Evolutionary conservation across 441 rosid species (phyloP), one percentile per base, ranked within the genome.

Genomic region (Viola pubescens): DNA sequence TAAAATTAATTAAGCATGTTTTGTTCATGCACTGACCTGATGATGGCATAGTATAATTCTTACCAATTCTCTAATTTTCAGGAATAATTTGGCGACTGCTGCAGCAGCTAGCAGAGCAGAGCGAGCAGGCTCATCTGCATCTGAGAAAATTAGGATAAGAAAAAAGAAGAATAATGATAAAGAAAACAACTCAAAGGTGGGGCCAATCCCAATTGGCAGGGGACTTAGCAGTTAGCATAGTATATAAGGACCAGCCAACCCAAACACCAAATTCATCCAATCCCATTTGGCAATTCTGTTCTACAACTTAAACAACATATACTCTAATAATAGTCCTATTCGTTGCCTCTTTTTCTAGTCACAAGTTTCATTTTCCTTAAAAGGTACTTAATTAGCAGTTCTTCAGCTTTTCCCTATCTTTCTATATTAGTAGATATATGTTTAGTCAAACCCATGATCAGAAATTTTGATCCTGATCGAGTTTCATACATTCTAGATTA

Each of bases 181-280:
- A 50, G 19, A 0, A 52, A 11, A 45, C 11, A 53, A 58, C 40
- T 11, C 37, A 37, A 44, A 40, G 4, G 37, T 48, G 67, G 58
- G 40, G 60, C 70, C 74, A 56, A 73, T 9, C 44, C 34, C 34
- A 26, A 26, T 26, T 26, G 34, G 34, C 34, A 26, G 34, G 0
- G 43, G 48, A 50, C 19, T 52, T 70, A 8, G 37, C 37, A 41
- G 26, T 59, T 43, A 54, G 53, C 73, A 56, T n/a, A 59, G 60
- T 75, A 77, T 77, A 75, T 75, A 79, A 63, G 60, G 63, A 9
- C 64, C 73, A 48, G 26, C 65, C 43, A 54, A 43, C 61, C 63
- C 70, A 57, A 63, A 39, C 67, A 50, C 56, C 48, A 58, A 68
- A 63, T 49, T 69, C 81, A 77, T 69, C 77, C 46, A 43, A 55